Base-by-base conservation (phyloP, 2,329 filamentous ascomycete genomes). In the Chrysoporthe cubensis region DNA sequence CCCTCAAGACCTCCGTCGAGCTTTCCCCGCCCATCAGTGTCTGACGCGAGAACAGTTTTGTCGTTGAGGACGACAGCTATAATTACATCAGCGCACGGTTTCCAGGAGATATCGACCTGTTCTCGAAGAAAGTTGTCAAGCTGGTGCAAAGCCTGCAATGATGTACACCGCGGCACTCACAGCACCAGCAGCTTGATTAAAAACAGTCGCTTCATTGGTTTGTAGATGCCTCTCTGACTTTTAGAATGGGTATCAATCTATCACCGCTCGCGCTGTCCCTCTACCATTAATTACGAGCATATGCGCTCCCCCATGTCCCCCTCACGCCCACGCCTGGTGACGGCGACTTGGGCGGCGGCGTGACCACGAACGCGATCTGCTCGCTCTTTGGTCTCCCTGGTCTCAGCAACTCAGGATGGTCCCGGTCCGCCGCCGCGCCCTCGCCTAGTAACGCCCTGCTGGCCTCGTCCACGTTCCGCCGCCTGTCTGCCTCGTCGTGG, bases 81-180 rank as follows among this genome's bases (percentile, higher is more conserved):
- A 85, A 84, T 71, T 84, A 85, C 70, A 75, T 85, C 71, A 84
- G 80, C 69, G 83, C 78, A 26, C 76, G 82, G 7, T 85, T 80
- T 68, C 83, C 83, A 0, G 78, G 74, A 3, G 83, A 84, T 70
- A 79, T 79, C 1, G 76, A 78, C 57, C 68, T 80, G 5, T 76
- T 83, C 60, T 78, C 81, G 2, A 76, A 83, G 60, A 79, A 78
- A 70, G 75, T 78, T 3, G 78, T 84, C 66, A 76, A 78, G 64
- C 73, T 84, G 46, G 76, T 82, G 42, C 75, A 79, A 69, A 77
- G 74, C 56, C 74, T 77, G 60, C 71, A 75, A 40, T 65, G 13
- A 58, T 40, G 26, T 48, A 4, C 3, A 37, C 4, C 8, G 16
- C 2, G 3, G 4, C 11, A 4, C 18, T 34, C 16, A n/a, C n/a